These are phyloP conservation scores for Alliaria petiolata DNA, from an alignment of 345 rosid genomes.

Conservation along the genomic window DNA sequence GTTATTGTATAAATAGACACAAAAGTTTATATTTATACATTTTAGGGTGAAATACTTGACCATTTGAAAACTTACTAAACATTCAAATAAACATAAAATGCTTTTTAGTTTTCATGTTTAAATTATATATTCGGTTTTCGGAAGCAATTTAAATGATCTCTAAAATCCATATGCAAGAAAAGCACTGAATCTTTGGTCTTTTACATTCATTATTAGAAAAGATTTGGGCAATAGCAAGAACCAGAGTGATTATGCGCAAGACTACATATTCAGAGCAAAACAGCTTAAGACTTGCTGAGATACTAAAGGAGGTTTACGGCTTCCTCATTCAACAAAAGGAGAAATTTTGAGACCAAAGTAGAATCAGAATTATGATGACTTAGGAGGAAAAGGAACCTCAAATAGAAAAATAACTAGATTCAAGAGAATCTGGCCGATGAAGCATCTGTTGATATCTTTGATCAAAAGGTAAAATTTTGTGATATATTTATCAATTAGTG, in stretches of 20 bases:
- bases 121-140: too few relatives aligned
- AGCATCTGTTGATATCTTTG: too few relatives aligned
- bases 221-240: slow-evolving; percentile 8
- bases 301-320: background rate
- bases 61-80: too few relatives aligned
- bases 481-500: background rate
- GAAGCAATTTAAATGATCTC: too few relatives aligned
- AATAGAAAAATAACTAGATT: background rate
- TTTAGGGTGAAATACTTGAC: too few relatives aligned
- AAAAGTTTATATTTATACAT: too few relatives aligned
- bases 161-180: too few relatives aligned
- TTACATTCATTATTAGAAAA: too few relatives aligned
- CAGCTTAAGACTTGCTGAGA: background rate
- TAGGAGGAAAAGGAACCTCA: background rate
- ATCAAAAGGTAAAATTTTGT: background rate
- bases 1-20: too few relatives aligned
- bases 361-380: background rate
- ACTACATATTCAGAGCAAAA: background rate
- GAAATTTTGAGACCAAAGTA: background rate
- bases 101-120: too few relatives aligned
- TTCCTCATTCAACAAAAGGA: slow-evolving; percentile 1
- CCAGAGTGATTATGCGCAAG: background rate
- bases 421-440: background rate
- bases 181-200: too few relatives aligned
- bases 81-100: too few relatives aligned